A percentile compares a stretch with the other conserved stretches of the same genome.
phyloP scores from a whole-genome alignment of 73 alveolate genomes.

The Symbiodinium natans region DNA sequence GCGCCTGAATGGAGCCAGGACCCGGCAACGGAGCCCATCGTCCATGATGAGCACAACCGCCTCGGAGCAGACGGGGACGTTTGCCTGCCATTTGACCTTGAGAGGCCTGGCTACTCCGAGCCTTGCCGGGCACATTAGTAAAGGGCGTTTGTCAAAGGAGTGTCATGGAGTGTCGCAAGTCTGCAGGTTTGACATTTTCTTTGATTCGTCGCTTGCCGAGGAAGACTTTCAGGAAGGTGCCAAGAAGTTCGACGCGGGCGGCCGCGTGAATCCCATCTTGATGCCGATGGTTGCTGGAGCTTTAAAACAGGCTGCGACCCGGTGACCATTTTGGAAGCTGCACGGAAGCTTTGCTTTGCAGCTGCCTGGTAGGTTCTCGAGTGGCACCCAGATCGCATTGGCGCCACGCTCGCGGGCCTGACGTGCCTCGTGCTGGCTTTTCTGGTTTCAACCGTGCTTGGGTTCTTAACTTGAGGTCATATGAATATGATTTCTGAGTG shows the following conservation, averaged over 20 bases:
- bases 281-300: conserved; percentile 87
- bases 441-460: background rate
- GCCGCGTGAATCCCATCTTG: conserved; percentile 71
- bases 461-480: background rate
- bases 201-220: background rate
- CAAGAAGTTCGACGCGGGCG: conserved; percentile 80
- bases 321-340: background rate
- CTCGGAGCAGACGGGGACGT: conserved; percentile 84
- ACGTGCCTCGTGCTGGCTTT: background rate
- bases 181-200: background rate
- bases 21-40: conserved; percentile 54
- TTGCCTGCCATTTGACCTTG: conserved; percentile 69
- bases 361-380: conserved; percentile 28
- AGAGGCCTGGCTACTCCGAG: conserved; percentile 53
- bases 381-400: conserved; percentile 62
- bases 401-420: conserved; percentile 16
- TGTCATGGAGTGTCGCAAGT: background rate
- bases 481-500: background rate
- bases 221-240: conserved; percentile 68
- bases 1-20: conserved; percentile 60
- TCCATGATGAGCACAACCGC: conserved; percentile 89
- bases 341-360: background rate
- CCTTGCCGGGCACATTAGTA: background rate
- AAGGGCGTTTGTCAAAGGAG: background rate
- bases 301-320: conserved; percentile 27